Percentiles rank a stretch among this genome's conserved stretches.
These are phyloP conservation scores for Botrytis fabae DNA, from an alignment of 2,329 filamentous ascomycete genomes.

Conservation along the genomic window DNA sequence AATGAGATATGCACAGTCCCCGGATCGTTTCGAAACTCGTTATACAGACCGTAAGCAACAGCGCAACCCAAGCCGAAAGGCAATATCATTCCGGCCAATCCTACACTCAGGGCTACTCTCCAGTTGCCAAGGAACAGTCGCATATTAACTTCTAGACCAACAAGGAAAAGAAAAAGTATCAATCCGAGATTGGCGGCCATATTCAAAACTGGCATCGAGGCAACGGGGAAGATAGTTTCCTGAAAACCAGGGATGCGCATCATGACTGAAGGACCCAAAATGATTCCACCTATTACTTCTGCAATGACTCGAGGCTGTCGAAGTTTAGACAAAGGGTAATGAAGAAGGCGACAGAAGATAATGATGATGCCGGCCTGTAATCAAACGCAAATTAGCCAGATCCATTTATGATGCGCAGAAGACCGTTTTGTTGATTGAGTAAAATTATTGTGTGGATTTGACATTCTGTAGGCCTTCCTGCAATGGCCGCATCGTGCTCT, in stretches of 20 bases:
- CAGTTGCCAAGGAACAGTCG: constrained; percentile 77
- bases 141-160: constrained; percentile 84
- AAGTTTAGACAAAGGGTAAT: constrained; percentile 74
- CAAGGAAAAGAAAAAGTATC: constrained; percentile 82
- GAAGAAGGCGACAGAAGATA: constrained; percentile 70
- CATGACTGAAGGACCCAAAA: constrained; percentile 86
- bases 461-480: not conserved
- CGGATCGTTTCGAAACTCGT: constrained; percentile 59
- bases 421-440: not conserved
- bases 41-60: constrained; percentile 78
- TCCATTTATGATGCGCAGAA: not conserved
- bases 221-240: constrained; percentile 71
- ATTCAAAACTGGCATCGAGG: constrained; percentile 72
- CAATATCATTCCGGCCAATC: constrained; percentile 74
- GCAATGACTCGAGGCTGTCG: constrained; percentile 81
- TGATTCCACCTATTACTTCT: constrained; percentile 80
- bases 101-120: constrained; percentile 75
- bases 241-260: constrained; percentile 81
- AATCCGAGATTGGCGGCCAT: constrained; percentile 82
- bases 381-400: constrained; percentile 2
- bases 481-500: not conserved
- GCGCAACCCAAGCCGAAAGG: constrained; percentile 81
- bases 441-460: not conserved
- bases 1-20: constrained; percentile 59
- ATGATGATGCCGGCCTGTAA: constrained; percentile 69